Conservation (phyloP, 164 flowering plant species). For the Magnolia changhungtana region DNA sequence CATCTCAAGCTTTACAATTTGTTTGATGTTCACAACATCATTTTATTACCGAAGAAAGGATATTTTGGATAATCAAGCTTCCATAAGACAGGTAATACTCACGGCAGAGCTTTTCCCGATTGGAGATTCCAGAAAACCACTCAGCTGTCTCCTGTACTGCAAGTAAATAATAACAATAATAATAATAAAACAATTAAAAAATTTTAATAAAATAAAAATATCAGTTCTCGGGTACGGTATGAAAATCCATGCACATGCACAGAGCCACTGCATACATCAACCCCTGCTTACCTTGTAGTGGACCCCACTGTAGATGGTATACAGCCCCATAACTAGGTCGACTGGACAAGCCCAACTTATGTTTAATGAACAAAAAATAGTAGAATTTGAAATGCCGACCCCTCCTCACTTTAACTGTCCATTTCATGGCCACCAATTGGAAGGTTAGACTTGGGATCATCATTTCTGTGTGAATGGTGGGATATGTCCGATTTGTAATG, state of each 20-base stretch:
- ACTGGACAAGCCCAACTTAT: not conserved
- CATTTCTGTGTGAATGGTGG: too few relatives aligned
- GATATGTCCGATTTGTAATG: too few relatives aligned
- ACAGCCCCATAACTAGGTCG: not conserved
- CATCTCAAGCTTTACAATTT: too few relatives aligned
- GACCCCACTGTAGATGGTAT: not conserved
- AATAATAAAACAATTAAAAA: not conserved
- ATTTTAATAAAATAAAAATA: too few relatives aligned
- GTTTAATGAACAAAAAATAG: not conserved
- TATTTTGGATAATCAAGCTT: not conserved
- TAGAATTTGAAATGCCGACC: too few relatives aligned
- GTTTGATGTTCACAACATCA: not conserved
- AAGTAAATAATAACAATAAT: conserved; percentile 14
- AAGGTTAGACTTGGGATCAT: too few relatives aligned
- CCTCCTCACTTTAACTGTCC: too few relatives aligned
- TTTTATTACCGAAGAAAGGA: not conserved
- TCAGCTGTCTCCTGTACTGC: conserved; percentile 88
- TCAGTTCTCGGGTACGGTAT: too few relatives aligned
- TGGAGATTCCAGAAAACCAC: conserved; percentile 62
- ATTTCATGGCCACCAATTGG: too few relatives aligned
- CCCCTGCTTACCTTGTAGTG: not conserved
- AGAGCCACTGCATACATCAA: not conserved
- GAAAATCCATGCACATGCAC: not conserved
- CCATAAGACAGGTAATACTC: conserved; percentile 28
- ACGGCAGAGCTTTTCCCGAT: conserved; percentile 73